These are phyloP conservation scores for Yarrowia sp. DNA, from an alignment of 805 yeast genomes.

Conservation along the genomic window DNA sequence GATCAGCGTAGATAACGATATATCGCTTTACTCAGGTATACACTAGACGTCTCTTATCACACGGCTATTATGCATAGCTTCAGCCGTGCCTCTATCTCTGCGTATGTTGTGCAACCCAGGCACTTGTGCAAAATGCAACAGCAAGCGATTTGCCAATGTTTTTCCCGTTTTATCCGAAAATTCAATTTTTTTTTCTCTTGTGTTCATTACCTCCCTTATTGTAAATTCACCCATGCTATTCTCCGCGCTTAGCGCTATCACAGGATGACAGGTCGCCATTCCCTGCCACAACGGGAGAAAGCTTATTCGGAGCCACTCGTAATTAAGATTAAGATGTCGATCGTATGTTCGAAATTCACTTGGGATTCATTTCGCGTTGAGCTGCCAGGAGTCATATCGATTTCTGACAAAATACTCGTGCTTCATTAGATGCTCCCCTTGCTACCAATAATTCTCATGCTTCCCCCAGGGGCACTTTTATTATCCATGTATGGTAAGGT, in stretches of 20 bases:
- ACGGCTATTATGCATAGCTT: slow-evolving; percentile 18
- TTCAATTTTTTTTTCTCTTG: background rate
- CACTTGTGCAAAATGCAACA: background rate
- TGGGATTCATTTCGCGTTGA: too few relatives aligned
- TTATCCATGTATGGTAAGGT: too few relatives aligned
- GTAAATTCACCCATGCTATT: background rate
- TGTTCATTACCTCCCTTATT: background rate
- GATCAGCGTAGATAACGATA: background rate
- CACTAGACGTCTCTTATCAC: background rate
- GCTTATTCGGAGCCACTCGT: slow-evolving; percentile 9
- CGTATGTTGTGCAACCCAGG: background rate
- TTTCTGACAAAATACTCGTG: too few relatives aligned
- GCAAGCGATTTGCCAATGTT: background rate
- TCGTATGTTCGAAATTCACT: too few relatives aligned
- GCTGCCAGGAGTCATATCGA: too few relatives aligned
- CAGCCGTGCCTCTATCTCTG: slow-evolving; percentile 16
- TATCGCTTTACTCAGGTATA: background rate
- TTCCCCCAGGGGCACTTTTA: too few relatives aligned
- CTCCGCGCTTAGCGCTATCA: slow-evolving; percentile 13
- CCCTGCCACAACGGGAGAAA: slow-evolving; percentile 22
- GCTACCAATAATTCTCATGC: too few relatives aligned
- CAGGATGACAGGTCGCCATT: slow-evolving; percentile 14
- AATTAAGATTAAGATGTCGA: background rate
- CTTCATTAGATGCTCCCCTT: too few relatives aligned
- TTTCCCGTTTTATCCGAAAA: background rate